Evolutionary conservation across 164 flowering plant species (phyloP).

Genomic region (Vitis rotundifolia): DNA sequence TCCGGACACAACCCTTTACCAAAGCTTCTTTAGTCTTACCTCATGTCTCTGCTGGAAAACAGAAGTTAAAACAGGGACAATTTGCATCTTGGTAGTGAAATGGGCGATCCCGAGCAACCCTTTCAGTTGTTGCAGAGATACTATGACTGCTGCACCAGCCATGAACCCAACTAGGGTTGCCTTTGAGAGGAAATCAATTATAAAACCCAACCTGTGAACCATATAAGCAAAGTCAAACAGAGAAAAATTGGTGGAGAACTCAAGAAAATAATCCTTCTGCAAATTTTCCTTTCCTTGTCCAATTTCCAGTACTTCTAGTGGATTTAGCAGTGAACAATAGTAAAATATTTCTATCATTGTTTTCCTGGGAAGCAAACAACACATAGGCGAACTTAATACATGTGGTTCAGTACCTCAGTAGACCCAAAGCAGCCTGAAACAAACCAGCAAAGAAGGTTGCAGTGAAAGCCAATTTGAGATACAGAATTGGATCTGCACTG

Average conservation of each 20-base stretch:
- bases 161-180: slow-evolving; percentile 75
- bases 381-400: too few relatives aligned
- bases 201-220: slow-evolving; percentile 61
- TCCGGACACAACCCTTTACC: too few relatives aligned
- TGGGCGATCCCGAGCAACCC: slow-evolving; percentile 72
- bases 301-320: too few relatives aligned
- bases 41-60: slow-evolving; percentile 52
- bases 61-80: slow-evolving; percentile 63
- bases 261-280: not conserved
- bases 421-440: slow-evolving; percentile 56
- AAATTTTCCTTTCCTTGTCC: too few relatives aligned
- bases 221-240: not conserved
- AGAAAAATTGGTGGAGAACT: too few relatives aligned
- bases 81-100: slow-evolving; percentile 64
- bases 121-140: slow-evolving; percentile 70
- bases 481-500: slow-evolving; percentile 36
- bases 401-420: slow-evolving; percentile 41
- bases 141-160: slow-evolving; percentile 81
- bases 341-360: not conserved
- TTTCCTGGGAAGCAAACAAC: not conserved
- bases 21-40: slow-evolving; percentile 21
- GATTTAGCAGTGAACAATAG: too few relatives aligned
- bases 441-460: slow-evolving; percentile 67
- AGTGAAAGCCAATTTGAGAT: slow-evolving; percentile 60
- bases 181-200: slow-evolving; percentile 76